Conservation (phyloP, 805 yeast genomes). For the Starmerella roubikii region DNA sequence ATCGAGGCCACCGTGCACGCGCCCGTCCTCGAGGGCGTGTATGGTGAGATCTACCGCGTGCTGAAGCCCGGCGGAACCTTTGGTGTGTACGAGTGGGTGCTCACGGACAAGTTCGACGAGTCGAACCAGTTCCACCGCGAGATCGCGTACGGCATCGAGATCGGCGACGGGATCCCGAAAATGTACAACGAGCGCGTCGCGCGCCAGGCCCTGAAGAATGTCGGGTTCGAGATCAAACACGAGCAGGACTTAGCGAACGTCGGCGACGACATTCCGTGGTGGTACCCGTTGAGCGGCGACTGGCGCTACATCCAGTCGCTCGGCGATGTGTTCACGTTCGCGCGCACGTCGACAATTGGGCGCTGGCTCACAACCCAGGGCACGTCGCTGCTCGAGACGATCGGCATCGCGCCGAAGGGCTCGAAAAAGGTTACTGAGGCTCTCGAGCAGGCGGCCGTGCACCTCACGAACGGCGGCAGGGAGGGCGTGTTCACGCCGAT, state of each 20-base stretch:
- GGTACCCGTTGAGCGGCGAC: constrained; percentile 90
- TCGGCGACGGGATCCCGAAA: constrained; percentile 98
- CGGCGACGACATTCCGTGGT: constrained; percentile 88
- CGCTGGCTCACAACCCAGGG: constrained; percentile 70
- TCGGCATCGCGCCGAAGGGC: constrained; percentile 88
- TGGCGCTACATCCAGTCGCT: constrained; percentile 73
- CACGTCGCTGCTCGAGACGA: constrained; percentile 67
- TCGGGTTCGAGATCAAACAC: constrained; percentile 72
- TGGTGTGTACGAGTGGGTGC: constrained; percentile 99
- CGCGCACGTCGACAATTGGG: constrained; percentile 80
- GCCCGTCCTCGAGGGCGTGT: constrained; percentile 90
- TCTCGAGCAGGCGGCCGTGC: constrained; percentile 92
- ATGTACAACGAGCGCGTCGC: constrained; percentile 84
- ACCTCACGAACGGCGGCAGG: constrained; percentile 85
- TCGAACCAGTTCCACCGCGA: constrained; percentile 76
- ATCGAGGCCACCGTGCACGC: constrained; percentile 99
- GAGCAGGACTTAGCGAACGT: constrained; percentile 71
- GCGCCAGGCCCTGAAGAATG: constrained; percentile 65
- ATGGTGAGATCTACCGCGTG: constrained; percentile 84
- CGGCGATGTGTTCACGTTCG: constrained; percentile 64
- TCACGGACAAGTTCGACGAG: constrained; percentile 90
- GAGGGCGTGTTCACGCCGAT: constrained; percentile 89
- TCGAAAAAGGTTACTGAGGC: constrained; percentile 81
- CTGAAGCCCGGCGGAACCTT: constrained; percentile 95
- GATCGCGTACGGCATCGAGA: constrained; percentile 92